These are phyloP conservation scores for Corrigiola litoralis DNA, from an alignment of 179 eudicot genomes.

Conservation along the genomic window DNA sequence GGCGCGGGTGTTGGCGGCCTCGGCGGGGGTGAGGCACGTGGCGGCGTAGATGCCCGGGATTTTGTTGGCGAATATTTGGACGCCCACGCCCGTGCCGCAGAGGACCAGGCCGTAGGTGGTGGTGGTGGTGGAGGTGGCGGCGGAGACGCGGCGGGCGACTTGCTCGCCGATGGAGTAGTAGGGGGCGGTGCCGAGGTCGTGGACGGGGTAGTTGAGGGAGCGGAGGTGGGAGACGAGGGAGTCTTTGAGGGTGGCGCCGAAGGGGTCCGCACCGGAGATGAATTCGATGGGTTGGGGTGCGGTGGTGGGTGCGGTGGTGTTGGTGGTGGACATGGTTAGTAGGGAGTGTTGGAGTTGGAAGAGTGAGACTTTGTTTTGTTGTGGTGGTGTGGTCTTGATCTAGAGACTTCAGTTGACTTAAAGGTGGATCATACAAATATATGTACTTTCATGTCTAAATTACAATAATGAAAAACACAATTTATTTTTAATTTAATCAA, in stretches of 20 bases:
- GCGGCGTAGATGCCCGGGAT: conserved; percentile 80
- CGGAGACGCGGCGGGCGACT: conserved; percentile 55
- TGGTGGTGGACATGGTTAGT: background rate
- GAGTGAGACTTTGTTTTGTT: too few relatives aligned
- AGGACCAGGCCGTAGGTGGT: conserved; percentile 60
- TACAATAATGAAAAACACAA: too few relatives aligned
- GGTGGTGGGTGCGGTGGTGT: background rate
- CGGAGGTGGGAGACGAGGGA: conserved; percentile 59
- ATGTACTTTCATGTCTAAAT: too few relatives aligned
- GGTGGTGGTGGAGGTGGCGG: conserved; percentile 28
- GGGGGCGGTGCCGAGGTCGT: conserved; percentile 68
- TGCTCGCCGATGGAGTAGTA: conserved; percentile 71
- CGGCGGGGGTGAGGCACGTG: conserved; percentile 51
- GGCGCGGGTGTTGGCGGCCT: conserved; percentile 68
- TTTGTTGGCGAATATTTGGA: conserved; percentile 85
- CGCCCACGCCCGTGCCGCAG: conserved; percentile 84
- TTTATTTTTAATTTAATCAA: too few relatives aligned
- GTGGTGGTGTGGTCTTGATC: too few relatives aligned
- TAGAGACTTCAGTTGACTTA: background rate
- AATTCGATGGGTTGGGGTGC: conserved; percentile 32
- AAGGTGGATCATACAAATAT: too few relatives aligned
- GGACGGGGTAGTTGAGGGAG: conserved; percentile 60
- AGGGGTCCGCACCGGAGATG: conserved; percentile 76
- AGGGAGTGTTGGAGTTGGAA: background rate
- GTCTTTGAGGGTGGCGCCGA: conserved; percentile 63